Conservation (phyloP, 495 filamentous ascomycete species). For the Parathielavia appendiculata region DNA sequence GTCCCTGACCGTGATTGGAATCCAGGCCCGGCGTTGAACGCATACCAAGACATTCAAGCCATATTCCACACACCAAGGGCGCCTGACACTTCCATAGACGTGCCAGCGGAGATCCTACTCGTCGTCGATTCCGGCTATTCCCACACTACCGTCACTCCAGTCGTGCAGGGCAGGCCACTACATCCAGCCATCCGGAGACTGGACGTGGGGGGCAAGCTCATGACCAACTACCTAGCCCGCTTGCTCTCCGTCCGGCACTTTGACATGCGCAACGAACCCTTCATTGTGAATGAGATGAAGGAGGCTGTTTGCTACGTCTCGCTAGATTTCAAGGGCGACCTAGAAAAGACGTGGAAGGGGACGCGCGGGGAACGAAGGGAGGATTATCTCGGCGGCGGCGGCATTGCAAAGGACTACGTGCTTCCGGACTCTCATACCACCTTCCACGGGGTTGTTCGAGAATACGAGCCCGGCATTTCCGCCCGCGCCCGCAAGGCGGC, state of each 20-base stretch:
- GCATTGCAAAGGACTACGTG: slow-evolving; percentile 88
- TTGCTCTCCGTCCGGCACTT: slow-evolving; percentile 85
- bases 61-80: slow-evolving; percentile 50
- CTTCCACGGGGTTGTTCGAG: slow-evolving; percentile 65
- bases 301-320: slow-evolving; percentile 83
- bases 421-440: slow-evolving; percentile 82
- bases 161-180: slow-evolving; percentile 73
- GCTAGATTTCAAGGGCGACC: slow-evolving; percentile 67
- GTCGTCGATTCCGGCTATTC: slow-evolving; percentile 91
- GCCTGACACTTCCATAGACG: slow-evolving; percentile 38
- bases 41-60: slow-evolving; percentile 71
- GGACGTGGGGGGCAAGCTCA: slow-evolving; percentile 83
- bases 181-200: slow-evolving; percentile 80
- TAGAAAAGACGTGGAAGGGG: slow-evolving; percentile 83
- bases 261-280: slow-evolving; percentile 88
- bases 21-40: slow-evolving; percentile 60
- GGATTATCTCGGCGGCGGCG: slow-evolving; percentile 47
- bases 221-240: slow-evolving; percentile 93
- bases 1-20: slow-evolving; percentile 10
- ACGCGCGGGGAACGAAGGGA: slow-evolving; percentile 50
- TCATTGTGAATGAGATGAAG: slow-evolving; percentile 93
- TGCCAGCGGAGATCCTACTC: slow-evolving; percentile 74
- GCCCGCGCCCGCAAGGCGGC: slow-evolving; percentile 56
- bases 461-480: slow-evolving; percentile 59
- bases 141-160: slow-evolving; percentile 85